Conservation (phyloP, 2,329 filamentous ascomycete genomes). For the Monilinia vaccinii-corymbosi region DNA sequence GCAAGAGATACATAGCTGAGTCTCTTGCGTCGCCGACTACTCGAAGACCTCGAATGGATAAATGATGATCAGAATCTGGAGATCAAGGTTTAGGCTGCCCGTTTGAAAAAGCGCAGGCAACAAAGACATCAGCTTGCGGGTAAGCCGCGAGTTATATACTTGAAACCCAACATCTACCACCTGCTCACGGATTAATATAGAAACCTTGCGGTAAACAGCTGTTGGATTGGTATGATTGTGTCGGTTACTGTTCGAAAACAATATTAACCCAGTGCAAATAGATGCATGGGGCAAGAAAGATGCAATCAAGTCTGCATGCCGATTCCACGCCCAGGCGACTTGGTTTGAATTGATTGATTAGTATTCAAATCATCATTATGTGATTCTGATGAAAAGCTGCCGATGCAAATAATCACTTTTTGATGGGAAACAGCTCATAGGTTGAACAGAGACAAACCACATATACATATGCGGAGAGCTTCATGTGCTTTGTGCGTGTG, state of each 20-base stretch:
- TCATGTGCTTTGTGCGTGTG: neutral
- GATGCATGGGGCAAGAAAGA: neutral
- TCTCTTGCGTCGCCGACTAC: no score
- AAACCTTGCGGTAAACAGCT: neutral
- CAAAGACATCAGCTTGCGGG: neutral
- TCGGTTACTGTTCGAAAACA: neutral
- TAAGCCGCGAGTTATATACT: neutral
- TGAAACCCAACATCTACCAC: no score
- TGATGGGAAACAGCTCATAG: neutral
- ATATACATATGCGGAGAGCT: conserved; percentile 1
- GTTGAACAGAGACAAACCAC: neutral
- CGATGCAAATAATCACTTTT: conserved; percentile 1
- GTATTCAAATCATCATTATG: no score
- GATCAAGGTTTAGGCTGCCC: neutral
- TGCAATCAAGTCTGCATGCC: neutral
- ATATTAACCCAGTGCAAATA: neutral
- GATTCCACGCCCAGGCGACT: neutral
- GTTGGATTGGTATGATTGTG: neutral
- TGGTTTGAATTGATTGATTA: neutral
- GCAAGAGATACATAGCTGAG: no score
- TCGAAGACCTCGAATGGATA: no score
- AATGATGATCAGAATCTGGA: neutral
- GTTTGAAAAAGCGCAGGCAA: neutral
- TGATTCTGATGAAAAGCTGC: neutral
- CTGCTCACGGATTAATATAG: neutral